Evolutionary conservation across 179 eudicot genomes (phyloP), one percentile per base, ranked within the genome.

Genomic region (Amaranthus tricolor): DNA sequence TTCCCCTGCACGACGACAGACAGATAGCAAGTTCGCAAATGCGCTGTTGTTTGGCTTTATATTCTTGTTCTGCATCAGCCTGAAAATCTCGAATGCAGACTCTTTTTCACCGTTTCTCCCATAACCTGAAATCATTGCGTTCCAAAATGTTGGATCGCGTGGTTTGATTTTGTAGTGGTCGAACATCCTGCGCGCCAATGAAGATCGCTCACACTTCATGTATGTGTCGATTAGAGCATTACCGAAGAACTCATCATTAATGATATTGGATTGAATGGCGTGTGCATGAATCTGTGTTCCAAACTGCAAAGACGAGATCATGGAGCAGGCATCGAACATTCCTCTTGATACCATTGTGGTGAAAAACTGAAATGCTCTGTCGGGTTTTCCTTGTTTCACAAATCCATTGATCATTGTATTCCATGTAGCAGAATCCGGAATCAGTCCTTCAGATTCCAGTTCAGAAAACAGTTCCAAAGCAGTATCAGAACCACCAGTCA

Each of bases 401-500:
- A 89, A 86, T 62, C 98, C 98, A 85, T 83, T 78, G 72, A 91
- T 90, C 87, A 93, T 83, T 45, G 89, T 83, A 79, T 94, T 94
- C 97, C 97, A 94, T 1, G 97, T 90, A 14, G 87, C 92, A 17
- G 89, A 88, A 88, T 91, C 96, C n/a, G 94, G 91, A 59, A 80
- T 66, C 17, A 90, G 53, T 68, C 87, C 92, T 72, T 87, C 89
- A 76, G 69, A 63, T 67, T 85, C 82, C 72, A 94, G 77, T 62
- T 76, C 80, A 21, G 73, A 51, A 75, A 91, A 91, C 59, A 94
- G 86, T 68, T 84, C 77, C 16, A 88, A 65, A 19, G 98, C 97
- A 43, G 58, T 78, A 65, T 88, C 91, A 66, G 74, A 75, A 68
- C 90, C 87, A 68, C 84, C 89, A 80, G 85, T 85, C 58, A 82